A percentile compares a stretch with the other conserved stretches of the same genome.
These are phyloP conservation scores for Pouteria campechiana DNA, from an alignment of 179 eudicot genomes.

Conservation along the genomic window DNA sequence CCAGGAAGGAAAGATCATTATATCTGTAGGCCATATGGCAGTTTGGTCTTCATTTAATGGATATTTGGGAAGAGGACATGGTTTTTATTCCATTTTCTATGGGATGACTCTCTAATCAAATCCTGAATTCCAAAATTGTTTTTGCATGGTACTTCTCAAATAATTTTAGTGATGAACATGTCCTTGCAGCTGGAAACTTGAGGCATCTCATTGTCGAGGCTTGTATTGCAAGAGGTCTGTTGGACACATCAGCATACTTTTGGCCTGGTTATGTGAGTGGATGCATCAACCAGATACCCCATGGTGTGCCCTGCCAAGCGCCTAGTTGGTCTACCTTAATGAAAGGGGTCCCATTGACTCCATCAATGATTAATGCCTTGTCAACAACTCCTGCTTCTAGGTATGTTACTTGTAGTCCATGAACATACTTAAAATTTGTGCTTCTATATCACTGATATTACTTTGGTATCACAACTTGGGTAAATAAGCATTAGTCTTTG, in stretches of 20 bases:
- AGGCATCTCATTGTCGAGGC: constrained; percentile 87
- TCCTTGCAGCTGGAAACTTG: constrained; percentile 97
- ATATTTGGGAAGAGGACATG: no score
- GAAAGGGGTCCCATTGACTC: constrained; percentile 74
- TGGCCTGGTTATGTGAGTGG: constrained; percentile 94
- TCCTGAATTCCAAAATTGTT: no score
- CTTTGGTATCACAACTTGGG: no score
- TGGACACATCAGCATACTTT: constrained; percentile 83
- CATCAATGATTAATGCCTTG: constrained; percentile 59
- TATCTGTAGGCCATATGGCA: no score
- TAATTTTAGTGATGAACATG: no score
- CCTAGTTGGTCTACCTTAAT: constrained; percentile 83
- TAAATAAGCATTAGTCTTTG: no score
- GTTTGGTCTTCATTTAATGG: no score
- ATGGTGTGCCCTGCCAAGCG: constrained; percentile 50
- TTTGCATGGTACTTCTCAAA: no score
- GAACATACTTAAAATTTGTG: neutral
- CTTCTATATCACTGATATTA: no score
- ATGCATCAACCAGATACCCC: constrained; percentile 46
- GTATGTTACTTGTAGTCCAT: constrained; percentile 31
- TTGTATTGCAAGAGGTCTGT: constrained; percentile 75
- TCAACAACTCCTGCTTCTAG: constrained; percentile 85
- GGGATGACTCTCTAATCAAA: no score
- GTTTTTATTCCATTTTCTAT: no score
- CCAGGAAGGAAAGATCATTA: no score